Evolutionary conservation across 169 alveolate species (phyloP), one percentile per base, ranked within the genome.

Genomic region (Miamiensis avidus): DNA sequence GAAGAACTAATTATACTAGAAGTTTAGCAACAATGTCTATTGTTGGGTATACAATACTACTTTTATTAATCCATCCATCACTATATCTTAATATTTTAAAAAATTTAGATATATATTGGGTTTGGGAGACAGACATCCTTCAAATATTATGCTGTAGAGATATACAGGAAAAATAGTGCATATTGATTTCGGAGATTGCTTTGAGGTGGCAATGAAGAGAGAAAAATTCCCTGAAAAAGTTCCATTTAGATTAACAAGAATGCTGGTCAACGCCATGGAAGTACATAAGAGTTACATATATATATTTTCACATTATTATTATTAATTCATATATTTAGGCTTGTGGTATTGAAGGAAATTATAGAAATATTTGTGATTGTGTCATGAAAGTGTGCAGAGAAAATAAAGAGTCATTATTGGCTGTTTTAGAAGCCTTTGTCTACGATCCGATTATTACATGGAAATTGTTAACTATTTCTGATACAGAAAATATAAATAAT

Each of bases 181-280:
- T 92, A 99, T 99, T 49, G 99, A 99, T 95, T 99, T 98, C 92
- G 99, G 99, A 65, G 99, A 99, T 93, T 97, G 99, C 69, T 98
- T 98, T 82, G 99, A 98, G 84, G 98, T 98, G 73, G 99, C 99
- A 0, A 93, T 96, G 95, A 91, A 91, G 84, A 95, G 99, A 88
- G 98, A 98, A 78, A 95, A 95, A 85, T 93, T 97, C 84, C 99
- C 99, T 0, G 99, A 98, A 93, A 95, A 96, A 81, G 99, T 98
- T 33, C 99, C 99, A 11, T 99, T 99, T 90, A 96, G 99, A 87
- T 89, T 99, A 82, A 99, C 99, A 0, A 98, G 98, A 82, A 99
- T 98, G 97, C 89, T 98, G 28, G 97, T 98, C 11, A 96, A 97
- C 81, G 99, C 99, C 82, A 92, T 99, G 94, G 99, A 99, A 78